Conservation (phyloP, 1,284 basidiomycete genomes). For the Schizophyllum amplum region DNA sequence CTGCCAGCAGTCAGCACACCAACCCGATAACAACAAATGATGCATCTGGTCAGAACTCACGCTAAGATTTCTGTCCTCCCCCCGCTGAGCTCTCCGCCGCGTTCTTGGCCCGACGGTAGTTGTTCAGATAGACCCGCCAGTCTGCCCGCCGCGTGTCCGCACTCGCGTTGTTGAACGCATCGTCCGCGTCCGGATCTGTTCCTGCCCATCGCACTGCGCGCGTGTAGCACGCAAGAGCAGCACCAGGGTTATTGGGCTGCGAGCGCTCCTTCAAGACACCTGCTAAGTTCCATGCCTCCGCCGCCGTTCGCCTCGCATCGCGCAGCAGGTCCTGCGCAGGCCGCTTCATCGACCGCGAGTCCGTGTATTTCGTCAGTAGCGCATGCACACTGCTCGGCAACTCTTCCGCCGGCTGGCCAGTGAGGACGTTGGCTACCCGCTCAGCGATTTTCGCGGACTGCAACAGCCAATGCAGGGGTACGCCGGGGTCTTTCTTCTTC, state of each 20-base stretch:
- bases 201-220: background rate
- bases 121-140: background rate
- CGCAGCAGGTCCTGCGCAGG: slow-evolving; percentile 55
- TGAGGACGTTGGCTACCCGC: slow-evolving; percentile 49
- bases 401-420: slow-evolving; percentile 26
- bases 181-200: background rate
- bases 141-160: background rate
- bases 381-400: slow-evolving; percentile 25
- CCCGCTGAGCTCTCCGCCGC: background rate
- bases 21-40: too few relatives aligned
- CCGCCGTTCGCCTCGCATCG: slow-evolving; percentile 62
- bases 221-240: background rate
- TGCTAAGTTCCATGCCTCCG: slow-evolving; percentile 54
- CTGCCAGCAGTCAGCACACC: too few relatives aligned
- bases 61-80: too few relatives aligned
- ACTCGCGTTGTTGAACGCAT: background rate
- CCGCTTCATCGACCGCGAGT: slow-evolving; percentile 40
- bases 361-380: slow-evolving; percentile 28
- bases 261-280: slow-evolving; percentile 31
- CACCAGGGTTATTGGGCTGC: background rate
- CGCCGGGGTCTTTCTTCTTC: background rate
- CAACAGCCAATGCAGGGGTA: slow-evolving; percentile 35
- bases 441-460: slow-evolving; percentile 61
- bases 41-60: too few relatives aligned
- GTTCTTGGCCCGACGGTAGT: background rate